These are phyloP conservation scores for Eimeria maxima DNA, from an alignment of 169 alveolate species.

Conservation along the genomic window DNA sequence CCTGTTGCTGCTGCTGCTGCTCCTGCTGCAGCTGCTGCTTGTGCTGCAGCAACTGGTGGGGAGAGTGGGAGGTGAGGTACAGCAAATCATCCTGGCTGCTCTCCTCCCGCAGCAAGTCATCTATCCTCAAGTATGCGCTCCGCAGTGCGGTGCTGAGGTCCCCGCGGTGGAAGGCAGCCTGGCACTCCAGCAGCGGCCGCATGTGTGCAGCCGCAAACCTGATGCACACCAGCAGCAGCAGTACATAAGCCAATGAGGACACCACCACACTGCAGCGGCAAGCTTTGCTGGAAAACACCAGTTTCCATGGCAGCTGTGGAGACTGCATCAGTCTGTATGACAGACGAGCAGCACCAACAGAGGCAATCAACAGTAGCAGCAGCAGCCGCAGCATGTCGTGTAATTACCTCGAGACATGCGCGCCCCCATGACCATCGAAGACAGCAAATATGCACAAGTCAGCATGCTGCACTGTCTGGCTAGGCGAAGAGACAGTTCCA, in stretches of 20 bases:
- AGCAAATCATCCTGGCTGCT: conserved; percentile 66
- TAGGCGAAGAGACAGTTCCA: not conserved
- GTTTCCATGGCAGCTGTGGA: not conserved
- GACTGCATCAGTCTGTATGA: not conserved
- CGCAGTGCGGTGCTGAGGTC: conserved; percentile 76
- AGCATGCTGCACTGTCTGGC: conserved; percentile 93
- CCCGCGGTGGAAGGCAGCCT: conserved; percentile 70
- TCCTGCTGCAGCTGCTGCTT: conserved; percentile 25
- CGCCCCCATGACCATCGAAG: conserved; percentile 84
- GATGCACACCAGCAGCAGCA: conserved; percentile 5
- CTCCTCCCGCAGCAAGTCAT: conserved; percentile 72
- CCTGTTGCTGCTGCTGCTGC: conserved; percentile 30
- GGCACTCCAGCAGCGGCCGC: conserved; percentile 50
- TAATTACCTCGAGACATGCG: conserved; percentile 78
- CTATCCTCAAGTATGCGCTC: conserved; percentile 67
- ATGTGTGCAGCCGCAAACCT: conserved; percentile 78
- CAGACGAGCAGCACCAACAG: not conserved
- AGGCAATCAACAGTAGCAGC: conserved; percentile 27
- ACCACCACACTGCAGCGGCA: not conserved
- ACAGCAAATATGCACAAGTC: conserved; percentile 93
- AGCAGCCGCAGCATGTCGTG: not conserved
- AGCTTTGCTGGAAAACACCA: not conserved
- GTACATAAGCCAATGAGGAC: not conserved
- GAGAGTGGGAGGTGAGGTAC: conserved; percentile 29
- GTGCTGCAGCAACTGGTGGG: conserved; percentile 51